Base-by-base conservation (phyloP, 371 early-diverging fungal species). In the Batrachochytrium dendrobatidis region DNA sequence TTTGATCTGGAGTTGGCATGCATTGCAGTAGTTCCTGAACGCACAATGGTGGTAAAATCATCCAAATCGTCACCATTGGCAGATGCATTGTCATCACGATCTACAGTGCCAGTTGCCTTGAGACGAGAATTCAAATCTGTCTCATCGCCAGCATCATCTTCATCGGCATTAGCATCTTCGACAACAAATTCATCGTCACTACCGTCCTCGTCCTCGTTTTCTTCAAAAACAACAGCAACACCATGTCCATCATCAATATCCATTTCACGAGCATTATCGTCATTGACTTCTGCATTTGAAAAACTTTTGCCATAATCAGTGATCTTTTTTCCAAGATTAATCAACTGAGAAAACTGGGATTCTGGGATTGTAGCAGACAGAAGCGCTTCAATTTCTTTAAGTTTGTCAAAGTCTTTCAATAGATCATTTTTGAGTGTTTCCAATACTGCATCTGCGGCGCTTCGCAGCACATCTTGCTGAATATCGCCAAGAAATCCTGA, bases 281-380 rank as follows among this genome's bases (percentile, higher is more conserved):
- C 67, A 17, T 73, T 73, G 15, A 33, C 65, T 18, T 28, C 64
- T 8, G 50, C 57, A 53, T 45, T 61, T 3, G 59, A 57, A 1
- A 31, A 72, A 0, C 35, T 66, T 7, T 32, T 54, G 8, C 71
- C 53, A 59, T 88, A 96, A 65, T 96, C 98, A 2, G 94, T 93
- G 51, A 98, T 90, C 66, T 91, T 88, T 65, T 93, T 92, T 12
- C 93, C 90, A 35, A 95, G 79, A 60, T 89, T 91, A 35, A 95
- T 82, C 20, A 95, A 81, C 56, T 86, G 86, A 18, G 92, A 86
- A 68, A 94, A 95, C 58, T 85, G 76, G 33, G 91, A 90, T 22
- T 88, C 82, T 25, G 77, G 59, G 20, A 95, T 69, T 22, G 71
- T 65, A 4, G 83, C 72, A 28, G 81, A 77, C 24, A 94, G 69